These are phyloP conservation scores for Aspergillus pseudoviridinutans DNA, from an alignment of 2,329 filamentous ascomycete genomes.

Conservation along the genomic window DNA sequence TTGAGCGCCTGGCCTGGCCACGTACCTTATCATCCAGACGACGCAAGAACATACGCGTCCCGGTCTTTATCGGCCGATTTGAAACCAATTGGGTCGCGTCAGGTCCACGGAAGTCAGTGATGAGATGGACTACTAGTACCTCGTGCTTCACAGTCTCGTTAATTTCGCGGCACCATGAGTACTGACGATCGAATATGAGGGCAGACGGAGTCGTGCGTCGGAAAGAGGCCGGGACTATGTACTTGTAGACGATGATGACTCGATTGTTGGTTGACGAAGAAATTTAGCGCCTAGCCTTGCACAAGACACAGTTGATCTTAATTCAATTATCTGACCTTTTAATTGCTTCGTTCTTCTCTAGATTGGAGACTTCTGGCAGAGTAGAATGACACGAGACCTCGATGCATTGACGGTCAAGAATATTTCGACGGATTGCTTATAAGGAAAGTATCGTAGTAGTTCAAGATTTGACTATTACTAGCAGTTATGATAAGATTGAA, in stretches of 20 bases:
- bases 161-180: background rate
- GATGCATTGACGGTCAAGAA: background rate
- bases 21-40: background rate
- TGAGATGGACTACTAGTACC: background rate
- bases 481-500: background rate
- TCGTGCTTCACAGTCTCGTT: background rate
- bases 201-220: background rate
- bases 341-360: background rate
- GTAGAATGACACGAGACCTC: background rate
- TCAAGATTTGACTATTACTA: too few relatives aligned
- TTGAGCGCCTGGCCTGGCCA: background rate
- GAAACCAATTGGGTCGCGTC: background rate
- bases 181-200: background rate
- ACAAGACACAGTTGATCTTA: too few relatives aligned
- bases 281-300: background rate
- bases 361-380: background rate
- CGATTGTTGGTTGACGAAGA: background rate
- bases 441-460: too few relatives aligned
- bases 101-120: background rate
- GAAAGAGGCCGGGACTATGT: background rate
- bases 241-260: background rate
- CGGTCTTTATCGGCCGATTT: background rate
- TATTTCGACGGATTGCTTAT: background rate
- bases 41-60: background rate
- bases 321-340: too few relatives aligned